phyloP scores from a whole-genome alignment of 345 rosid species.

The Clausena lansium region DNA sequence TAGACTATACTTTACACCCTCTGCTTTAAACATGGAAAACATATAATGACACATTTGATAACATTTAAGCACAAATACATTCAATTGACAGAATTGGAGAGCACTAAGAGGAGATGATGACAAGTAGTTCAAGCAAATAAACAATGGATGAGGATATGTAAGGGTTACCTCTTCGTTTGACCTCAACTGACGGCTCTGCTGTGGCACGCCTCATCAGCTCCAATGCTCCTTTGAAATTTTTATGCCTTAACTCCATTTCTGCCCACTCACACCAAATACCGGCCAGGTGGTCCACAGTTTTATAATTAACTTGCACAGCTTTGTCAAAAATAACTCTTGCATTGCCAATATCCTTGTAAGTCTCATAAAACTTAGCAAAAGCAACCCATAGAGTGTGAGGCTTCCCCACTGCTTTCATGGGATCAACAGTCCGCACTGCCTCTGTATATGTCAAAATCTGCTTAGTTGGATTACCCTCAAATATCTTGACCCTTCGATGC shows the following conservation, averaged over 20 bases:
- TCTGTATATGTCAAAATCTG: slow-evolving; percentile 94
- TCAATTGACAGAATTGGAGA: not conserved
- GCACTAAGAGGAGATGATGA: not conserved
- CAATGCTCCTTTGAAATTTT: slow-evolving; percentile 80
- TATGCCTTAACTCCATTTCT: slow-evolving; percentile 89
- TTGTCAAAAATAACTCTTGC: slow-evolving; percentile 93
- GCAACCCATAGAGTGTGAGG: slow-evolving; percentile 96
- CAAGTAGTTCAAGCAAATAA: not conserved
- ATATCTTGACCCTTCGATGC: slow-evolving; percentile 91
- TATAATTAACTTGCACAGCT: slow-evolving; percentile 95
- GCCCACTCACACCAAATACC: slow-evolving; percentile 99
- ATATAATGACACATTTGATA: not conserved
- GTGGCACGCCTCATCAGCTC: slow-evolving; percentile 94
- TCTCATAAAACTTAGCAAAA: slow-evolving; percentile 86
- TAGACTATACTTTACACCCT: not conserved
- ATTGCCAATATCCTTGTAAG: slow-evolving; percentile 73
- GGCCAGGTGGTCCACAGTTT: slow-evolving; percentile 86
- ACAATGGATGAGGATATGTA: not conserved
- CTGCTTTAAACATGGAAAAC: not conserved
- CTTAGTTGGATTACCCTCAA: slow-evolving; percentile 82
- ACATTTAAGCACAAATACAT: not conserved
- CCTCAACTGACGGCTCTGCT: slow-evolving; percentile 95
- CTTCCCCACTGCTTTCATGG: slow-evolving; percentile 96
- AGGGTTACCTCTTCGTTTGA: slow-evolving; percentile 71
- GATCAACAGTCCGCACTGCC: slow-evolving; percentile 94